Base-by-base conservation (phyloP, 495 filamentous ascomycete genomes). In the Lepraria neglecta region DNA sequence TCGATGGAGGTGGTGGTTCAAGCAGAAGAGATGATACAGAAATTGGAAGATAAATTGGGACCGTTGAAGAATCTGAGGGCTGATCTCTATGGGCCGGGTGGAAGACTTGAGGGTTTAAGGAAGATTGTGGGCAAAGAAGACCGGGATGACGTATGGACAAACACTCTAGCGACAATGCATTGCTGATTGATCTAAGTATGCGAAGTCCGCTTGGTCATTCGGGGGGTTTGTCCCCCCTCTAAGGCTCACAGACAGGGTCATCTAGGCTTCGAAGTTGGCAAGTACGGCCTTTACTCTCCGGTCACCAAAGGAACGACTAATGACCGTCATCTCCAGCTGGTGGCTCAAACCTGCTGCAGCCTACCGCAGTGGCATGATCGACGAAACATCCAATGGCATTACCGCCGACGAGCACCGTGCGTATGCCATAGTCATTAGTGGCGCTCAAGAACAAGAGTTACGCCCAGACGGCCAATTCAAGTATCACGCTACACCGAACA, bases 271-370 rank as follows among this genome's bases (percentile, higher is more conserved):
- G 30, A 47, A 28, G 56, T 67, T 45, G 65, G 65, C 55, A 52
- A 56, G 65, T 67, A 47, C 17, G 56, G 57, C 33, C 31, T 33
- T 17, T 1, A 15, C 19, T 0, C 2, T 11, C n/a, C 9, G 14
- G 1, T n/a, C 30, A 17, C 2, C 4, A 1, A 6, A 17, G 28
- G 27, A 28, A 15, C 15, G 12, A 48, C 6, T 15, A 4, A 50
- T 66, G 17, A 66, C 21, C 11, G 6, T 4, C 11, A 3, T 9
- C 12, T 52, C 15, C 27, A 67, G 65, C 53, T 69, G 67, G 65
- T 69, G 65, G 65, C 50, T 69, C 27, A 67, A 69, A 28, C 48
- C 58, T 14, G 63, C 67, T 15, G 65, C 63, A 31, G 58, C 66
- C 4, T 67, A 55, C 30, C 57, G 65, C 10, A 59, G 61, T 28